phyloP scores from a whole-genome alignment of 2,329 filamentous ascomycete genomes.

The Sporothrix sp. region DNA sequence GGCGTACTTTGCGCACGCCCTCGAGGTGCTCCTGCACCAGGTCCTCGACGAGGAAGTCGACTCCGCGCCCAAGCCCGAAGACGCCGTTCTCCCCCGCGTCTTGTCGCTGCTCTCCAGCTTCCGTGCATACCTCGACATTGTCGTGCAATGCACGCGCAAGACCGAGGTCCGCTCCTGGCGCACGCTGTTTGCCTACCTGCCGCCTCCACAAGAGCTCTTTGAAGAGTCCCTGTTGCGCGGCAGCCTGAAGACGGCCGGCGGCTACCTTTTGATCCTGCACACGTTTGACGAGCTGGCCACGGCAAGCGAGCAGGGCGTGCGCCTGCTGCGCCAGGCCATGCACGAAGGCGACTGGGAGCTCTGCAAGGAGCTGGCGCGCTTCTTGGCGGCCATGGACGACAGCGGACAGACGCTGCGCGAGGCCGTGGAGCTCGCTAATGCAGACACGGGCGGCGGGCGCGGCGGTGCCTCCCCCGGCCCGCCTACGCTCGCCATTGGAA shows the following conservation, averaged over 20 bases:
- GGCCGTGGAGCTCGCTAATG: slow-evolving; percentile 55
- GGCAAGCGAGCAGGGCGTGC: slow-evolving; percentile 67
- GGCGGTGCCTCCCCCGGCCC: not conserved
- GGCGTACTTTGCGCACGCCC: slow-evolving; percentile 83
- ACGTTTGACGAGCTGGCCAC: slow-evolving; percentile 62
- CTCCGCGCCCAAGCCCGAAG: slow-evolving; percentile 49
- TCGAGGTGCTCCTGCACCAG: slow-evolving; percentile 86
- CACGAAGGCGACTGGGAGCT: slow-evolving; percentile 86
- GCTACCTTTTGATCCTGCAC: slow-evolving; percentile 90
- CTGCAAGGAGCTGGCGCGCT: slow-evolving; percentile 90
- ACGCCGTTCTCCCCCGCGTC: slow-evolving; percentile 54
- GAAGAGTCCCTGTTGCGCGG: slow-evolving; percentile 81
- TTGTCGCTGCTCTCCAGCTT: slow-evolving; percentile 60
- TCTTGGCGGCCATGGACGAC: slow-evolving; percentile 84
- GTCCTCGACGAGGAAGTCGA: slow-evolving; percentile 89
- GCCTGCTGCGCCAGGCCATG: slow-evolving; percentile 71
- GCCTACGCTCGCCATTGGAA: not conserved
- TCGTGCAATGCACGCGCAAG: slow-evolving; percentile 94
- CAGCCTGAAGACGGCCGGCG: slow-evolving; percentile 86
- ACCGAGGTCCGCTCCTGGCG: slow-evolving; percentile 93
- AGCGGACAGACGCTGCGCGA: slow-evolving; percentile 69
- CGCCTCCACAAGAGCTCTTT: slow-evolving; percentile 82
- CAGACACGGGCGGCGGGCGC: slow-evolving; percentile 7
- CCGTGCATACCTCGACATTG: slow-evolving; percentile 82
- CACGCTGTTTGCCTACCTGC: slow-evolving; percentile 83